Base-by-base conservation (phyloP, 148 eudicot species). In the Mesembryanthemum crystallinum region DNA sequence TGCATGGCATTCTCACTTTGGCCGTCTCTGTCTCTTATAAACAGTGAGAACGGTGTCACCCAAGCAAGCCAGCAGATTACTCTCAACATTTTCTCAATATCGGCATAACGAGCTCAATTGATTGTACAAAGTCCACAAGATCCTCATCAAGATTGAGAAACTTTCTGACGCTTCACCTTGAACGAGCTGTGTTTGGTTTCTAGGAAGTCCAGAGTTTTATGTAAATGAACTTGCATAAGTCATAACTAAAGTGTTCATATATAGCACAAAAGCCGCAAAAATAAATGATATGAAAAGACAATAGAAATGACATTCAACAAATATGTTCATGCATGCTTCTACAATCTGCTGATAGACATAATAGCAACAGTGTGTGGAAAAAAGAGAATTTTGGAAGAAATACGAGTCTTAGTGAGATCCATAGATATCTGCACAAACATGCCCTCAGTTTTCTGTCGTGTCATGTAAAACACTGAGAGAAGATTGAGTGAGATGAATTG, bases 211-310 rank as follows among this genome's bases (percentile, higher is more conserved):
- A 52, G 57, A 52, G 8, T 1, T 52, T 18, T 0, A 52, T 52
- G 57, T 52, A 59, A 62, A 12, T 63, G 77, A 74, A 33, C 35
- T 49, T 29, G 60, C 55, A 20, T 62, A 73, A 11, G 6, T 45
- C 14, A 45, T 1, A 45, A 45, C 52, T 7, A 9, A 13, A 64
- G 76, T 43, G 25, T 42, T 73, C 42, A 61, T 28, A 10, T 18
- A 52, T 18, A 52, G n/a, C 52, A 51, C 47, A 65, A 74, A 74
- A 32, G 23, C 60, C 58, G 49, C 15, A 15, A 43, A 23, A 67
- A 27, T 43, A 54, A 47, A 24, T 52, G n/a, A 52, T 3, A 52
- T 13, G 25, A 62, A 47, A 29, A 54, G 60, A 45, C 28, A 29
- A 28, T 27, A 5, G n/a, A 21, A 33, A 51, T 15, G 60, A 49